Evolutionary conservation across 1,284 basidiomycete genomes (phyloP).

Genomic region (Malassezia dermatis): DNA sequence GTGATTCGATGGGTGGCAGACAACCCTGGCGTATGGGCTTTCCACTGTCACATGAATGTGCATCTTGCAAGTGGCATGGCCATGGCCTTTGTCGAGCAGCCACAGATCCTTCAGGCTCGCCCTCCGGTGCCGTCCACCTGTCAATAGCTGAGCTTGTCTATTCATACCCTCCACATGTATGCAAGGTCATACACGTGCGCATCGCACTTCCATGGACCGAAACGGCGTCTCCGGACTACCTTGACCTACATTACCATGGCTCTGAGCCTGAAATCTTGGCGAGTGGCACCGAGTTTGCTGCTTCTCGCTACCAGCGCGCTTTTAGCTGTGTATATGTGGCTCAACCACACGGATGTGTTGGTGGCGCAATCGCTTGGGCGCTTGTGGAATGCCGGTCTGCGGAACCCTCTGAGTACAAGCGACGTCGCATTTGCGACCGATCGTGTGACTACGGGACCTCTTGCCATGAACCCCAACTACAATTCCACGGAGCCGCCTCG

Average conservation of each 20-base stretch:
- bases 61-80: conserved; percentile 23
- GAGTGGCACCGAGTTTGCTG: background rate
- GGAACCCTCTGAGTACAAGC: background rate
- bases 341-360: background rate
- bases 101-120: background rate
- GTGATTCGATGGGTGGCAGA: conserved; percentile 29
- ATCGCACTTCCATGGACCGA: background rate
- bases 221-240: background rate
- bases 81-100: conserved; percentile 19
- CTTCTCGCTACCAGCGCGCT: background rate
- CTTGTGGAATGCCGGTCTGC: background rate
- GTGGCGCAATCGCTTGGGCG: background rate
- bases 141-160: background rate
- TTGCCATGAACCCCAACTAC: background rate
- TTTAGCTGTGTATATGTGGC: background rate
- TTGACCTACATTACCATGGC: background rate
- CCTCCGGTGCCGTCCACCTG: background rate
- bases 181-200: background rate
- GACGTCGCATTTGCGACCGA: background rate
- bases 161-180: background rate
- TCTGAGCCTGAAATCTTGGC: background rate
- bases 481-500: conserved; percentile 10
- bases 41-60: conserved; percentile 25
- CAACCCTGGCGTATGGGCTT: conserved; percentile 32
- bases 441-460: background rate